Evolutionary conservation across 371 early-diverging fungal genomes (phyloP), one percentile per base, ranked within the genome.

Genomic region (Mucor racemosus): DNA sequence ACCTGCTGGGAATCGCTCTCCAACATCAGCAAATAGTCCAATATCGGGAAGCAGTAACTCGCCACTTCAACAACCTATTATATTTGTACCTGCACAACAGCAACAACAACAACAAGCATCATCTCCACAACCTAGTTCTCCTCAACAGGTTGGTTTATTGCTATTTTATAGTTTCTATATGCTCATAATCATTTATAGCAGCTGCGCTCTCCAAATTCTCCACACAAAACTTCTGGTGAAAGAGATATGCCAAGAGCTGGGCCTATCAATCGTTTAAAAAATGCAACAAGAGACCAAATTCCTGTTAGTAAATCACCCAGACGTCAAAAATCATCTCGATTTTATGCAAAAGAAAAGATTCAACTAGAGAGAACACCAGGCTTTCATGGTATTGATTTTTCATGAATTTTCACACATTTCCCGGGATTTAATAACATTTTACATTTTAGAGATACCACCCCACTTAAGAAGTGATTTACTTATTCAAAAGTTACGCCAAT

Each of bases 401-500:
- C 5, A 31, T 13, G 6, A 14, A 11, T 13, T 2, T 31, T 48
- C 6, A 9, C 21, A 8, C 26, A 13, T 21, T 53, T 53, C 14
- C 31, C 31, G 31, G 31, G 31, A 53, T 31, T 26, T 31, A 31
- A 46, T 10, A 11, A 53, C 13, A 14, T 53, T 34, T 26, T 15
- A 38, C 7, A 38, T 11, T 42, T 21, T 64, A 94, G 95, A 94
- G 69, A 93, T 93, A 36, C 77, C 88, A 17, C 84, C 88, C 14
- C 83, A 84, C 21, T 88, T 94, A 58, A 85, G 93, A 41, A 89
- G 84, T 61, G 92, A 91, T 19, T 83, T 98, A 33, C 91, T 97
- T 63, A 73, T 94, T 58, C 89, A 90, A 80, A 98, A 98, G 83
- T 81, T 98, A 21, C 83, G 84, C 33, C 97, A 97, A 76, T 98